A percentile compares a stretch with the other conserved stretches of the same genome.
Evolutionary conservation across 2,329 filamentous ascomycete genomes (phyloP).

Genomic region (Lasiodiplodia citricola): DNA sequence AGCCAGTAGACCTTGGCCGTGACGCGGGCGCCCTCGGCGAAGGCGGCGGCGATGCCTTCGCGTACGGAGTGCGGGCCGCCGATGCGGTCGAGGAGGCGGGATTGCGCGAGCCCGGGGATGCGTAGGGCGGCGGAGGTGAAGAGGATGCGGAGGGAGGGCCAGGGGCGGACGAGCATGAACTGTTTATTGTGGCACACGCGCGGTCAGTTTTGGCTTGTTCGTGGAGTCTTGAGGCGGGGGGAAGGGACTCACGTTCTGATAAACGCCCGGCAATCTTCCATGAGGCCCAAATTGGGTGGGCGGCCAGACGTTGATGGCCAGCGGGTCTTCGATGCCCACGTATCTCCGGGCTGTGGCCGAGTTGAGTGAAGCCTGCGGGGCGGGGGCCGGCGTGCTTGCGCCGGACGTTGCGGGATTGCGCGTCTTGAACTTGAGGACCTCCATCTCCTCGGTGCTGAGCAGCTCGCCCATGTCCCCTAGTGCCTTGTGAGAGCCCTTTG

Average conservation of each 20-base stretch:
- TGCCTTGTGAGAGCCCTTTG: conserved; percentile 32
- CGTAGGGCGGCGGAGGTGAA: conserved; percentile 54
- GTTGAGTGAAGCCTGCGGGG: conserved; percentile 52
- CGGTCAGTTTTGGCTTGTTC: conserved; percentile 2
- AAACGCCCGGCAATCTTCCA: conserved; percentile 56
- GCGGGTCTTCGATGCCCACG: conserved; percentile 45
- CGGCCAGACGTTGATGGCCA: conserved; percentile 34
- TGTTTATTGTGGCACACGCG: conserved; percentile 27
- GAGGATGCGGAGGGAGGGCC: conserved; percentile 52
- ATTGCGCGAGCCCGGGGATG: conserved; percentile 52
- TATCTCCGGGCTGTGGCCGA: conserved; percentile 41
- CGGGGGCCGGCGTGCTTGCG: conserved; percentile 59
- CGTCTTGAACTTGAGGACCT: conserved; percentile 63
- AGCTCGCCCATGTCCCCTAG: conserved; percentile 37
- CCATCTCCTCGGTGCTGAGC: conserved; percentile 43
- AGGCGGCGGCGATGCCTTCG: conserved; percentile 60
- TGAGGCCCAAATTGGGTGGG: conserved; percentile 39
- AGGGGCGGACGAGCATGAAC: conserved; percentile 54
- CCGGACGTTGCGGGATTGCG: conserved; percentile 62
- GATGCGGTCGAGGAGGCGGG: conserved; percentile 50
- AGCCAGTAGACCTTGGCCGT: conserved; percentile 75
- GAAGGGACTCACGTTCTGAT: conserved; percentile 56
- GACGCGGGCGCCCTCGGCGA: conserved; percentile 70
- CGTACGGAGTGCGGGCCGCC: conserved; percentile 56
- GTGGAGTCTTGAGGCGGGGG: background rate